phyloP scores from a whole-genome alignment of 169 alveolate genomes.

The Plasmodium relictum region DNA sequence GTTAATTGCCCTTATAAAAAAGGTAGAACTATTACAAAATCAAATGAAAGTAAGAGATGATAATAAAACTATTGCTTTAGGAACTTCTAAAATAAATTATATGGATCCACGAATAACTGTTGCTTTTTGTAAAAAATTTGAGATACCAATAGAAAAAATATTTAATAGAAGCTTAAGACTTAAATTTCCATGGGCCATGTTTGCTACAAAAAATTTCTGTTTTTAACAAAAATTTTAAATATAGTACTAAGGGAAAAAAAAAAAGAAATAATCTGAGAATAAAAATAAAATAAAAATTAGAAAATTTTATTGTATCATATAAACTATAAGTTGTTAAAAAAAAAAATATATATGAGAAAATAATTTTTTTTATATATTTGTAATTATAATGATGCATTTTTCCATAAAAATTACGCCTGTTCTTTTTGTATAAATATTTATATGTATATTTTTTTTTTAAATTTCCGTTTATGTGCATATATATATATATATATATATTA shows the following conservation, averaged over 20 bases:
- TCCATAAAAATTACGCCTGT: neutral
- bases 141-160: conserved; percentile 97
- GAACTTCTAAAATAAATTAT: conserved; percentile 99
- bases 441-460: conserved; percentile 9
- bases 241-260: neutral
- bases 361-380: neutral
- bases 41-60: conserved; percentile 94
- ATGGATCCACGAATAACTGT: conserved; percentile 99
- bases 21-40: conserved; percentile 78
- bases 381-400: neutral
- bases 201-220: conserved; percentile 92
- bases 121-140: conserved; percentile 96
- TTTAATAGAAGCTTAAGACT: conserved; percentile 93
- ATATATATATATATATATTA: neutral
- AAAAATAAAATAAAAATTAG: neutral
- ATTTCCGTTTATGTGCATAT: neutral
- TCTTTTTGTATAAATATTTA: conserved; percentile 17
- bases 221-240: conserved; percentile 81
- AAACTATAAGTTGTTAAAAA: too few species aligned
- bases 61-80: conserved; percentile 97
- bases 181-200: conserved; percentile 99
- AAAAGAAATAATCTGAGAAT: neutral
- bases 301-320: neutral
- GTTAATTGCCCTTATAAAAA: conserved; percentile 56
- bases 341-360: neutral